These are phyloP conservation scores for Malus sylvestris DNA, from an alignment of 306 rosid species.

Conservation along the genomic window DNA sequence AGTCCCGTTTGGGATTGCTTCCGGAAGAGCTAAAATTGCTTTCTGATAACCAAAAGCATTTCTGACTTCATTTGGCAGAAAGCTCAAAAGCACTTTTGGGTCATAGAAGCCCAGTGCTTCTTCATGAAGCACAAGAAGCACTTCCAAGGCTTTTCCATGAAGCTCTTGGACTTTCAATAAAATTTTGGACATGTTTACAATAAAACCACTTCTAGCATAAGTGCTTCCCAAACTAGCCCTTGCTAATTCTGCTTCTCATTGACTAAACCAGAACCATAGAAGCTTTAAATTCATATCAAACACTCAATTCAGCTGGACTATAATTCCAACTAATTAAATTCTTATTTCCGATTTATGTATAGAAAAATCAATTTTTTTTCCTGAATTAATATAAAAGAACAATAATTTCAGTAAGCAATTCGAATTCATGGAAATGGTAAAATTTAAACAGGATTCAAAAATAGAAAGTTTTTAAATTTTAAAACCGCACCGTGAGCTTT, in stretches of 20 bases:
- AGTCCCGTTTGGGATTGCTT: not conserved
- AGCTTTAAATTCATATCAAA: not conserved
- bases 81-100: not conserved
- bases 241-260: not conserved
- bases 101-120: not conserved
- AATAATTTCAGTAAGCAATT: not conserved
- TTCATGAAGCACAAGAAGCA: not conserved
- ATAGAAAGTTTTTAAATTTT: not conserved
- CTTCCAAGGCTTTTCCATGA: not conserved
- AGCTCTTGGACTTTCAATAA: not conserved
- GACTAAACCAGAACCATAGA: not conserved
- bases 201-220: not conserved
- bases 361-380: not conserved
- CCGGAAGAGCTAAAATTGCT: not conserved
- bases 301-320: not conserved
- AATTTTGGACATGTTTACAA: not conserved
- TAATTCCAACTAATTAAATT: too few relatives aligned
- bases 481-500: constrained; percentile 57
- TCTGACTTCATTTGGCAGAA: not conserved
- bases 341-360: not conserved
- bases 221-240: not conserved
- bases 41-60: not conserved
- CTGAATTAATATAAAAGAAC: not conserved
- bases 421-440: not conserved
- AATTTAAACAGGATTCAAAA: not conserved